Conservation (phyloP, 768 basidiomycete genomes). For the Aureoboletus auriporus region DNA sequence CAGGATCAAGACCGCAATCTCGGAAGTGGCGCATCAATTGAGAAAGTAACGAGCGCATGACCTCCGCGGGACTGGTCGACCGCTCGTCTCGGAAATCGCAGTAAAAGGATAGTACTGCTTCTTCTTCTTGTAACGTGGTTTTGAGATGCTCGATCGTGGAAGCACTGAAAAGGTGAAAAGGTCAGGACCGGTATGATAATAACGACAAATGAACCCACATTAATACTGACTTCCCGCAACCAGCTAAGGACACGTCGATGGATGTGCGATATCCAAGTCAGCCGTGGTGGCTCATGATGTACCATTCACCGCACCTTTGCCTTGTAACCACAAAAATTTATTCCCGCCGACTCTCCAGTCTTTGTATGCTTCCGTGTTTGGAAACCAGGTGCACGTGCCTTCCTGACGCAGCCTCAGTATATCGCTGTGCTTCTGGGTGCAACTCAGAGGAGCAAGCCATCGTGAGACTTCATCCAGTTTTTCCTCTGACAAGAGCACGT, state of each 20-base stretch:
- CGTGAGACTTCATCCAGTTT: not conserved
- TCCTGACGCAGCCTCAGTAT: not conserved
- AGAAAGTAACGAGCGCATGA: slow-evolving; percentile 4
- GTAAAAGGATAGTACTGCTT: slow-evolving; percentile 1
- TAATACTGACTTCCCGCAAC: not conserved
- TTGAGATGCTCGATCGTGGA: slow-evolving; percentile 1
- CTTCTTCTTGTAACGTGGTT: not conserved
- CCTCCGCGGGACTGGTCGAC: not conserved
- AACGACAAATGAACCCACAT: not conserved
- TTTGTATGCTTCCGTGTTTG: not conserved
- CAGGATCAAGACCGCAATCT: not conserved
- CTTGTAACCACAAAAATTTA: not conserved
- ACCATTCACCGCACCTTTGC: not conserved
- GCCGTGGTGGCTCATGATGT: not conserved
- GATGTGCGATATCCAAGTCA: too few relatives aligned
- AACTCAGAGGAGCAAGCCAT: slow-evolving; percentile 1
- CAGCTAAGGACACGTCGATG: not conserved
- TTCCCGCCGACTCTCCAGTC: not conserved
- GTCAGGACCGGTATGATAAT: not conserved
- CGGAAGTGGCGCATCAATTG: not conserved
- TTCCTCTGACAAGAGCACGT: not conserved
- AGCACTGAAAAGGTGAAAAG: not conserved
- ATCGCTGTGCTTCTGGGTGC: not conserved
- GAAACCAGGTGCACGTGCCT: slow-evolving; percentile 1
- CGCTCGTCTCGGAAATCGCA: slow-evolving; percentile 3